Conservation (phyloP, 2,329 filamentous ascomycete species). For the Zymoseptoria brevis region DNA sequence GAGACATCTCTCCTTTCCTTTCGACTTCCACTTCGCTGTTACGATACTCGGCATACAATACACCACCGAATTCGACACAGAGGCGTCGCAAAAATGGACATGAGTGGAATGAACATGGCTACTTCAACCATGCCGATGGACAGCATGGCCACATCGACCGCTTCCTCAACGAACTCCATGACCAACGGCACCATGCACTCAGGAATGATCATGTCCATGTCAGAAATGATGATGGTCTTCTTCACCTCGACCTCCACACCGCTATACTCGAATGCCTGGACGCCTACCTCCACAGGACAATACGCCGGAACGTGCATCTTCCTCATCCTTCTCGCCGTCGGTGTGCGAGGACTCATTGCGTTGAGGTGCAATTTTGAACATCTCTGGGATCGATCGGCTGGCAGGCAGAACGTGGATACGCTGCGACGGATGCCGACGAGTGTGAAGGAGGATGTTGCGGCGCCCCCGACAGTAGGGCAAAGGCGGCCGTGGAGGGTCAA, state of each 20-base stretch:
- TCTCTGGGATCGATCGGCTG: not conserved
- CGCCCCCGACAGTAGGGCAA: conserved; percentile 13
- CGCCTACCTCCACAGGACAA: conserved; percentile 55
- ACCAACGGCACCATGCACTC: conserved; percentile 1
- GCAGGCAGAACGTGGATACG: not conserved
- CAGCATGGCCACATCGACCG: not conserved
- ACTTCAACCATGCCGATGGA: not conserved
- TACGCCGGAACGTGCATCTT: conserved; percentile 89
- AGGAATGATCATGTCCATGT: conserved; percentile 25
- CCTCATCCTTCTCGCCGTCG: conserved; percentile 62
- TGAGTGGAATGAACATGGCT: conserved; percentile 3
- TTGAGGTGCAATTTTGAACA: conserved; percentile 10
- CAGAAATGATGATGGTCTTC: conserved; percentile 51
- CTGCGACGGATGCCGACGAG: not conserved
- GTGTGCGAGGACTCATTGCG: conserved; percentile 49
- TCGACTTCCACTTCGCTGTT: no score
- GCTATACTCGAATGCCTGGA: conserved; percentile 61
- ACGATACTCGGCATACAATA: no score
- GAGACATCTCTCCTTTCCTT: no score
- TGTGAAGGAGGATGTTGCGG: not conserved
- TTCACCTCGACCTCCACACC: conserved; percentile 52
- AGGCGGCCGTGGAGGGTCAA: conserved; percentile 66
- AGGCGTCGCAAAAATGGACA: not conserved
- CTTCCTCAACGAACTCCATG: not conserved
- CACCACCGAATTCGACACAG: not conserved